Base-by-base conservation (phyloP, 345 rosid genomes). In the Bretschneidera sinensis region DNA sequence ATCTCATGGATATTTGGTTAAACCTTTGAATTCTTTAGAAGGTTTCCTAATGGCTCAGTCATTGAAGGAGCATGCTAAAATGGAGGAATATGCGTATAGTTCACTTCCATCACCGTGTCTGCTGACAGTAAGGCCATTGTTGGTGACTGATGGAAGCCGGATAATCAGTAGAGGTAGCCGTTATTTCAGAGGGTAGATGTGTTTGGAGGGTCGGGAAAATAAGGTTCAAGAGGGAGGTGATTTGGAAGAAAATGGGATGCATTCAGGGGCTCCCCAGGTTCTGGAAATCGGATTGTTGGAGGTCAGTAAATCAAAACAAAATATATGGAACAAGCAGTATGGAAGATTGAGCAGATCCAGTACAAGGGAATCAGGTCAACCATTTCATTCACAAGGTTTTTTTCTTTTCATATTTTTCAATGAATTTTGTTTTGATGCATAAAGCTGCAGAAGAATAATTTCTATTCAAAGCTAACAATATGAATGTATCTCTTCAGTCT, bases 21-120 rank as follows among this genome's bases (percentile, higher is more conserved):
- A 78, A 65, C 91, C 96, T 17, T 61, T 74, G 33, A 81, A 48
- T 70, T 83, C 90, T 60, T 61, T 83, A 23, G 95, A 79, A 69
- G 79, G 85, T 51, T 78, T 88, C 39, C 71, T 83, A 16, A 52
- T 84, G 78, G 78, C 97, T 67, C 94, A 85, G 72, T 61, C 88
- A 61, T 81, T 75, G 54, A 66, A 74, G 51, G 78, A 78, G 59
- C 78, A 70, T 17, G 34, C 67, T 21, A 63, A 67, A 55, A 75
- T 74, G 79, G 87, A 77, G 65, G 89, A 81, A 43, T 67, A 73
- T 55, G 53, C 76, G 62, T 74, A 54, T 60, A 70, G 78, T 51
- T 74, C 71, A 28, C 61, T 65, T 62, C 81, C 79, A 53, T 76
- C 89, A 19, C 75, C 80, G 13, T 62, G 79, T 54, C 60, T 65